These are phyloP conservation scores for Trichoderma erinaceum DNA, from an alignment of 495 filamentous ascomycete genomes.

Conservation along the genomic window DNA sequence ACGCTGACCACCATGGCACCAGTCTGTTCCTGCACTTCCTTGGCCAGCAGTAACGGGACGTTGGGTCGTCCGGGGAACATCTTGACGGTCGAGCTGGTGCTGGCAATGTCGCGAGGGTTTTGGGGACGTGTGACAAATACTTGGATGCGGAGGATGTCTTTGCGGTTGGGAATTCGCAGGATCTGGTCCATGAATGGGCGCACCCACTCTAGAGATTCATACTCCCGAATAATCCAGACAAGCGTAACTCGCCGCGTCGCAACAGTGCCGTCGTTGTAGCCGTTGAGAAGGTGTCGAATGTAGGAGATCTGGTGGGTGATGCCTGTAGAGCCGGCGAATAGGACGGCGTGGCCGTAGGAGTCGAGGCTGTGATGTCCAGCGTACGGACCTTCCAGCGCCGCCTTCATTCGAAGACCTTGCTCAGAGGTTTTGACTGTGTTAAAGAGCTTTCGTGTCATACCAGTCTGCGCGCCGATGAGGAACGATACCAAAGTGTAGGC, in stretches of 20 bases:
- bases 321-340: constrained; percentile 87
- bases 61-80: constrained; percentile 88
- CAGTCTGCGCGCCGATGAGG: constrained; percentile 76
- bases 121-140: constrained; percentile 83
- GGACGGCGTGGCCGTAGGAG: constrained; percentile 83
- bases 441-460: constrained; percentile 81
- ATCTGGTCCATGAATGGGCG: constrained; percentile 88
- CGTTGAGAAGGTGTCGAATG: constrained; percentile 69
- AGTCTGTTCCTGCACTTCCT: constrained; percentile 68
- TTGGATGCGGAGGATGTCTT: constrained; percentile 73
- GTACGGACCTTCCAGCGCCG: constrained; percentile 79
- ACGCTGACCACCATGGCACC: constrained; percentile 89
- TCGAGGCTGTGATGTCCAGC: constrained; percentile 73
- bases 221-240: constrained; percentile 86
- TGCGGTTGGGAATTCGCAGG: constrained; percentile 66
- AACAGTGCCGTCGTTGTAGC: constrained; percentile 63
- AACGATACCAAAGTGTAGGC: constrained; percentile 59
- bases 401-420: constrained; percentile 31
- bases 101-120: constrained; percentile 63
- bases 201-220: constrained; percentile 87
- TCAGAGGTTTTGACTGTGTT: constrained; percentile 26
- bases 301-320: constrained; percentile 95
- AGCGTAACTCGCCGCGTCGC: constrained; percentile 76
- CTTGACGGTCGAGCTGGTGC: constrained; percentile 66
- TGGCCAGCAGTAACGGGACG: constrained; percentile 64